These are phyloP conservation scores for Pestalotiopsis sp. DNA, from an alignment of 2,329 filamentous ascomycete species.

Conservation along the genomic window DNA sequence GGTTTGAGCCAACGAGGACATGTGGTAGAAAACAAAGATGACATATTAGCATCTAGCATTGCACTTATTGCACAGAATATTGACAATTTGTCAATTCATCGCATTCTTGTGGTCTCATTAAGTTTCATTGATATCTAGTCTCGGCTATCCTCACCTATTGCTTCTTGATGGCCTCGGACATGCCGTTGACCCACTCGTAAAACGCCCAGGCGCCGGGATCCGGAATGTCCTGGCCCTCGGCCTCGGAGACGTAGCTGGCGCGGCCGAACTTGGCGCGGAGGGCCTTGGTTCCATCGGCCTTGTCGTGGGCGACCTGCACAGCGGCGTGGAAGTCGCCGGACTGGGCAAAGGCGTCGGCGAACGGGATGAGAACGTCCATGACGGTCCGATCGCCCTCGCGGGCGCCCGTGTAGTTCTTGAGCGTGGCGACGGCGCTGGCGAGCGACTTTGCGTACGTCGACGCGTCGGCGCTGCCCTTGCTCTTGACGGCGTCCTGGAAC, in stretches of 20 bases:
- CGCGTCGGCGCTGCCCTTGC: not conserved
- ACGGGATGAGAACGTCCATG: constrained; percentile 23
- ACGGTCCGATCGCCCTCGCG: constrained; percentile 26
- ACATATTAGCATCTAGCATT: too few species aligned
- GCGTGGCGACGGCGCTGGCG: constrained; percentile 19
- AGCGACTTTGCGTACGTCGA: constrained; percentile 21
- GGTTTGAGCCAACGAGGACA: too few species aligned
- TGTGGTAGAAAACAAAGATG: too few species aligned
- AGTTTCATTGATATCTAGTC: too few species aligned
- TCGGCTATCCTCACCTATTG: not conserved
- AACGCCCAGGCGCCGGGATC: constrained; percentile 33
- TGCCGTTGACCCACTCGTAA: constrained; percentile 23
- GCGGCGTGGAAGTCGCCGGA: constrained; percentile 27
- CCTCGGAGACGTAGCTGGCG: constrained; percentile 29
- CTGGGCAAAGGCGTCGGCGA: constrained; percentile 18
- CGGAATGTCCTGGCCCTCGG: constrained; percentile 26
- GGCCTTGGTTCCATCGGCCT: constrained; percentile 27
- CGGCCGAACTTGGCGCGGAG: constrained; percentile 29
- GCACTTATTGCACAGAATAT: too few species aligned
- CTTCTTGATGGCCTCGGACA: constrained; percentile 12
- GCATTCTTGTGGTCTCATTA: too few species aligned
- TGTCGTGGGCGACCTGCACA: constrained; percentile 36
- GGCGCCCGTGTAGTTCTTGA: constrained; percentile 27
- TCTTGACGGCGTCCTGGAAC: constrained; percentile 14
- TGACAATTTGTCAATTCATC: too few species aligned